Base-by-base conservation (phyloP, 2,329 filamentous ascomycete species). In the Oidium heveae region DNA sequence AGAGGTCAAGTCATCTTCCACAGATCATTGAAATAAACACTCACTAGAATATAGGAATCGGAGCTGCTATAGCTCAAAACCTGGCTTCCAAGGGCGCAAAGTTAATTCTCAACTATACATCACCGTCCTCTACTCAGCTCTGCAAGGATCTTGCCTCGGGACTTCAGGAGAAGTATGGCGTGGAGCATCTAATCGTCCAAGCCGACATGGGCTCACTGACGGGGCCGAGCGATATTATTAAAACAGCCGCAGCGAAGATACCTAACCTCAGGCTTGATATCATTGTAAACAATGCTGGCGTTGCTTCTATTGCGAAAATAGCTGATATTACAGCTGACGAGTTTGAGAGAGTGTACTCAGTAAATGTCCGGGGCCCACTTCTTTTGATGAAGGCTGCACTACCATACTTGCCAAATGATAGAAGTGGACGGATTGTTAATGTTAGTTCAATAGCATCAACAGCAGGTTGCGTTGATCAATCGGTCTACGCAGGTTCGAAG, bases 241-340 rank as follows among this genome's bases (percentile, higher is more conserved):
- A 70, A 24, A 72, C 73, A 0, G 73, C 77, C 4, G 73, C 76
- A 60, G 71, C 74, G 32, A 68, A 57, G 59, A 56, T 62, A 52
- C 61, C 60, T 6, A 64, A 68, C 56, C 76, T 86, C 64, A 77
- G 81, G 62, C 74, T 94, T 63, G 85, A 93, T 68, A 85, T 94
- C 57, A 71, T 94, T 54, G 71, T 94, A 71, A 93, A 94, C 74
- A 94, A 93, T 66, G 86, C 87, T 33, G 87, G 85, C 54, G 70
- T 80, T 6, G 71, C 76, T 33, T 69, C 75, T 41, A 89, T 91
- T 68, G 75, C 80, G 60, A 65, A 70, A 28, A 68, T 84, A 24
- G 73, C 76, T 53, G 75, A 83, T 28, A 75, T 86, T 58, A 75
- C 73, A 4, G 63, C 72, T 6, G 72, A 72, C 12, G 75, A 87